phyloP scores from a whole-genome alignment of 192 early-diverging fungal genomes.

The Entomortierella beljakovae region DNA sequence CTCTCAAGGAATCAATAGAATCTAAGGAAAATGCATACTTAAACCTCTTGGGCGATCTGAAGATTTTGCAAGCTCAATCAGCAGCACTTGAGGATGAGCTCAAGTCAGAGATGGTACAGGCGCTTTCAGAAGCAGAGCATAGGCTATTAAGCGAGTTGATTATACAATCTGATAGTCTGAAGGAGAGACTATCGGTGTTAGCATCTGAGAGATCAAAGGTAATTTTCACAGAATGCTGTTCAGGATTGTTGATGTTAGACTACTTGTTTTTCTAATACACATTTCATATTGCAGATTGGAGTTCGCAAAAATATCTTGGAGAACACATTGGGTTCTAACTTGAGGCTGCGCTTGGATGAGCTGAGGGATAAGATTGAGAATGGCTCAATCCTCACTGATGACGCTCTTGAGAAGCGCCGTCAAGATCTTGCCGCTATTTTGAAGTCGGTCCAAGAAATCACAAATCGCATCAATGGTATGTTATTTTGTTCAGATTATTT shows the following conservation, averaged over 20 bases:
- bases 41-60: constrained; percentile 58
- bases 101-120: constrained; percentile 62
- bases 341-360: constrained; percentile 76
- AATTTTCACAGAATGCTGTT: too few species aligned
- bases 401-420: constrained; percentile 52
- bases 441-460: constrained; percentile 51
- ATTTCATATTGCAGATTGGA: constrained; percentile 4
- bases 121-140: constrained; percentile 68
- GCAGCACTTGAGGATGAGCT: constrained; percentile 71
- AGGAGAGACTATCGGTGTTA: constrained; percentile 65
- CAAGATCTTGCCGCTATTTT: constrained; percentile 18
- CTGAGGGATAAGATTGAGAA: constrained; percentile 71
- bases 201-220: constrained; percentile 68
- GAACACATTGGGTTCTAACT: constrained; percentile 76
- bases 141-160: constrained; percentile 59
- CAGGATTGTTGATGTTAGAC: neutral
- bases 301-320: constrained; percentile 70
- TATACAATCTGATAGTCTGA: constrained; percentile 64
- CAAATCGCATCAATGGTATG: constrained; percentile 49
- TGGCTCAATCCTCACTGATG: constrained; percentile 56
- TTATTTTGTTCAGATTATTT: too few species aligned
- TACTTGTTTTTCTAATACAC: constrained; percentile 5
- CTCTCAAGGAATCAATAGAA: constrained; percentile 60
- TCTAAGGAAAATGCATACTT: constrained; percentile 66
- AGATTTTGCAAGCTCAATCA: constrained; percentile 67